Conservation (phyloP, 352 stramenopile genomes). For the Phytophthora melonis region DNA sequence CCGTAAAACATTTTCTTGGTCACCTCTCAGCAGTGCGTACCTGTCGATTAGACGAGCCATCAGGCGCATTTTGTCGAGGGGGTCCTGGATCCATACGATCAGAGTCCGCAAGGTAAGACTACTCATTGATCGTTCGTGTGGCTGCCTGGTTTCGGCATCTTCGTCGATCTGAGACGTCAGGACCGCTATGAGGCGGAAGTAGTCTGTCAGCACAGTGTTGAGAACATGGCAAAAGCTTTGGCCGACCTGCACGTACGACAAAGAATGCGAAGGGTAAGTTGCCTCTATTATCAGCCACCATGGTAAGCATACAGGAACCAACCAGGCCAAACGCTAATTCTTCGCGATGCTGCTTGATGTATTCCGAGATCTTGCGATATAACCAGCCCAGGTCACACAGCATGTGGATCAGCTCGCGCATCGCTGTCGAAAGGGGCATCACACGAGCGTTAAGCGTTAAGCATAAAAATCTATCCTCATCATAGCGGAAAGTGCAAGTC, state of each 20-base stretch:
- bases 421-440: constrained; percentile 51
- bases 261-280: constrained; percentile 25
- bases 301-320: constrained; percentile 19
- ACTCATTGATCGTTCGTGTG: constrained; percentile 46
- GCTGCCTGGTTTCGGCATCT: constrained; percentile 71
- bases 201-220: constrained; percentile 92
- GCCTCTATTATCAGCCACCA: not conserved
- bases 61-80: constrained; percentile 87
- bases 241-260: constrained; percentile 54
- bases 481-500: not conserved
- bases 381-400: constrained; percentile 92
- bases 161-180: constrained; percentile 91
- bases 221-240: constrained; percentile 93
- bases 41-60: constrained; percentile 92
- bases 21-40: constrained; percentile 33
- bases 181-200: constrained; percentile 94
- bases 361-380: constrained; percentile 87
- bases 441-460: constrained; percentile 11
- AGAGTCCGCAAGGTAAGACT: constrained; percentile 91
- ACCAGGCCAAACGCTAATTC: constrained; percentile 82
- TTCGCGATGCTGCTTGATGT: constrained; percentile 79
- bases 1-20: not conserved
- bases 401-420: constrained; percentile 86
- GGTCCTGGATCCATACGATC: constrained; percentile 91
- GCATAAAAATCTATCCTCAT: not conserved